phyloP scores from a whole-genome alignment of 225 moss, liverwort and hornwort genomes.

The Physcomitrium patens region DNA sequence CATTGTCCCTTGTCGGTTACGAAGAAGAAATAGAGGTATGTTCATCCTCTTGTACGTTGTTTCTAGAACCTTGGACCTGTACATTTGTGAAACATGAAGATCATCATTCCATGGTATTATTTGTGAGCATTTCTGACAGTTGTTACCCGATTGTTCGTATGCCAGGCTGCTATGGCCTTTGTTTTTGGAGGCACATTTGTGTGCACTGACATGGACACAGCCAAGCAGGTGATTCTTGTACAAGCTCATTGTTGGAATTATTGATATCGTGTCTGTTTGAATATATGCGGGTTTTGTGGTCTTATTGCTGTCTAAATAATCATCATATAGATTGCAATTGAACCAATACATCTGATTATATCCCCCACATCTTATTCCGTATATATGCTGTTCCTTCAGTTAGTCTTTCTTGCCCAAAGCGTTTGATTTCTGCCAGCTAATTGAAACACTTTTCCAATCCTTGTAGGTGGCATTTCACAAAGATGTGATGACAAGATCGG shows the following conservation, averaged over 20 bases:
- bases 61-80: slow-evolving; percentile 20
- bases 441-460: background rate
- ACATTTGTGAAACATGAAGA: background rate
- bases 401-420: background rate
- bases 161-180: slow-evolving; percentile 86
- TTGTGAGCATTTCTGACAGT: slow-evolving; percentile 27
- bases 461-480: slow-evolving; percentile 89
- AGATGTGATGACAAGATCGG: slow-evolving; percentile 86
- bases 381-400: slow-evolving; percentile 6
- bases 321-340: background rate
- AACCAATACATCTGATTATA: too few relatives aligned
- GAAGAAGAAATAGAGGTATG: slow-evolving; percentile 80
- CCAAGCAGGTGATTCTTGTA: slow-evolving; percentile 71
- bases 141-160: slow-evolving; percentile 25
- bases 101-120: slow-evolving; percentile 10
- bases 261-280: slow-evolving; percentile 22
- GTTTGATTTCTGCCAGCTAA: slow-evolving; percentile 4
- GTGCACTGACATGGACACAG: slow-evolving; percentile 77
- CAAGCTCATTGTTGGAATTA: slow-evolving; percentile 21
- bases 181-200: slow-evolving; percentile 95
- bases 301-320: slow-evolving; percentile 10
- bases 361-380: background rate
- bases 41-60: slow-evolving; percentile 8
- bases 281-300: background rate
- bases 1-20: slow-evolving; percentile 85